Conservation (phyloP, 495 filamentous ascomycete genomes). For the Penicillium salamii region DNA sequence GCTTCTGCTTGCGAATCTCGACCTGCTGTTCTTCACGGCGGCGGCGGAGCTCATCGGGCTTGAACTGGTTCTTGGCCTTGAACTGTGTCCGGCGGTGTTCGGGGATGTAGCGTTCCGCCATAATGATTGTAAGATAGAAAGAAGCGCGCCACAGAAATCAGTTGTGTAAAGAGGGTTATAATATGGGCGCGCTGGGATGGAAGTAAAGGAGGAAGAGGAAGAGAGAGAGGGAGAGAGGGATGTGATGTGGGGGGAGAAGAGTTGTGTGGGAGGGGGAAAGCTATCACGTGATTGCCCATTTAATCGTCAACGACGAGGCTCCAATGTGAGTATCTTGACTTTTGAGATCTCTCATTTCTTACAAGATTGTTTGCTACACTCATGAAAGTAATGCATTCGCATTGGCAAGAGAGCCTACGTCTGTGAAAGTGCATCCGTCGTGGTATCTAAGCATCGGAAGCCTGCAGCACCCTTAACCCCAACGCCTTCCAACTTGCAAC, state of each 20-base stretch:
- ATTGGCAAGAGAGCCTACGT: not conserved
- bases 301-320: conserved; percentile 1
- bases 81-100: conserved; percentile 98
- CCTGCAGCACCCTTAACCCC: not conserved
- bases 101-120: conserved; percentile 98
- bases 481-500: not conserved
- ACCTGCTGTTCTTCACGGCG: conserved; percentile 99
- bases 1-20: conserved; percentile 96
- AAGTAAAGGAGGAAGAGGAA: conserved; percentile 16
- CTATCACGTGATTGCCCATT: conserved; percentile 20
- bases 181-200: conserved; percentile 35
- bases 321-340: not conserved
- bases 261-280: conserved; percentile 28
- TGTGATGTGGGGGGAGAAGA: conserved; percentile 22
- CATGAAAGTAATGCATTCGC: conserved; percentile 1
- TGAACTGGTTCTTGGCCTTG: conserved; percentile 98
- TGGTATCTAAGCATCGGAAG: conserved; percentile 3
- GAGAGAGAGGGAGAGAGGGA: conserved; percentile 6
- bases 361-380: not conserved
- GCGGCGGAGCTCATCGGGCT: conserved; percentile 96
- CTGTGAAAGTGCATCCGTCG: not conserved
- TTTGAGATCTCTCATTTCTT: not conserved
- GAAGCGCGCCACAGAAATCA: conserved; percentile 33
- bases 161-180: conserved; percentile 16
- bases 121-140: conserved; percentile 51